Conservation (phyloP, 441 rosid genomes). For the Heliophila coronopifolia region DNA sequence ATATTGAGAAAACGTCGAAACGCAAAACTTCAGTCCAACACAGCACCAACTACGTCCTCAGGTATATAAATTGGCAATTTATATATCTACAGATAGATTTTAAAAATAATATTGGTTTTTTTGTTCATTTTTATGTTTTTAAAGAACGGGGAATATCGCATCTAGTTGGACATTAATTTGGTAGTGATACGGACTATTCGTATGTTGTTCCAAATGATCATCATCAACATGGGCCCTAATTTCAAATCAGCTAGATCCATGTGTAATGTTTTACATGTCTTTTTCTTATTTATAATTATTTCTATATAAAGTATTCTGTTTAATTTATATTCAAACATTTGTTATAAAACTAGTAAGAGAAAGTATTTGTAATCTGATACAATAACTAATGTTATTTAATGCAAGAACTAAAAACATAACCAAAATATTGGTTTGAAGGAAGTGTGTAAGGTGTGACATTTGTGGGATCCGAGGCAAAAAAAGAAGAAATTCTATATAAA, state of each 20-base stretch:
- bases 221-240: not conserved
- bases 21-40: not conserved
- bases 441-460: no score
- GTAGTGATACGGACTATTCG: conserved; percentile 1
- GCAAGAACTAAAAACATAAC: no score
- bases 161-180: conserved; percentile 6
- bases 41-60: not conserved
- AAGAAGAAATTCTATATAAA: no score
- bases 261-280: not conserved
- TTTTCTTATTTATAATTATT: not conserved
- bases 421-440: no score
- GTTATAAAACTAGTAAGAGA: not conserved
- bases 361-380: no score
- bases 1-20: not conserved
- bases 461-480: no score
- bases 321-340: not conserved
- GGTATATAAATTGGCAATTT: not conserved
- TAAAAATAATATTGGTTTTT: not conserved
- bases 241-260: not conserved
- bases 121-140: not conserved
- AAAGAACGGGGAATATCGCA: conserved; percentile 11
- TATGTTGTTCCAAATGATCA: conserved; percentile 7
- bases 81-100: not conserved
- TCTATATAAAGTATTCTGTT: not conserved
- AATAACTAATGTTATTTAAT: no score